Conservation (phyloP, 495 filamentous ascomycete genomes). For the Cairneyella variabilis region DNA sequence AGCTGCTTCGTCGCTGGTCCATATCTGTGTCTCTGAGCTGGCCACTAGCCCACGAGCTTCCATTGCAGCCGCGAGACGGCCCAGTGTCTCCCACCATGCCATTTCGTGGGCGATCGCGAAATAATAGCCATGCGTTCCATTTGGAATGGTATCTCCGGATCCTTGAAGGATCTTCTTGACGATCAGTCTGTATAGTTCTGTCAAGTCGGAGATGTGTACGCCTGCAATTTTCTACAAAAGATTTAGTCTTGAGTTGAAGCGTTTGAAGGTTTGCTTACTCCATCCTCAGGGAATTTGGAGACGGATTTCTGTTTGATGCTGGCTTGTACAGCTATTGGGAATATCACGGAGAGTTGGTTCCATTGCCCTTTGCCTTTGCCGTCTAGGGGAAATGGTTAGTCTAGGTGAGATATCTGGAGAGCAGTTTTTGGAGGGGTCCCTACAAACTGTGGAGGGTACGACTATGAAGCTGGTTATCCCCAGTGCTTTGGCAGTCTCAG, state of each 20-base stretch:
- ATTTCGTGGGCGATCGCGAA: slow-evolving; percentile 32
- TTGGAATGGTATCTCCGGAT: slow-evolving; percentile 30
- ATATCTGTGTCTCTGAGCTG: slow-evolving; percentile 28
- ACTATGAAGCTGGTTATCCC: slow-evolving; percentile 33
- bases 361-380: slow-evolving; percentile 34
- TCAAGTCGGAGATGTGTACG: slow-evolving; percentile 35
- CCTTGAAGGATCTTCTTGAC: slow-evolving; percentile 30
- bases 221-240: slow-evolving; percentile 26
- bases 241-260: slow-evolving; percentile 20
- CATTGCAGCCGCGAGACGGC: slow-evolving; percentile 30
- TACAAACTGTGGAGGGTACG: slow-evolving; percentile 30
- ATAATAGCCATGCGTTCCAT: slow-evolving; percentile 35
- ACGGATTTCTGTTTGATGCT: slow-evolving; percentile 33
- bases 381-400: slow-evolving; percentile 27
- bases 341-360: slow-evolving; percentile 34
- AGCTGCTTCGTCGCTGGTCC: slow-evolving; percentile 34
- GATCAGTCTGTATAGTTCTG: slow-evolving; percentile 30
- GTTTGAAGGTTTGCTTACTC: slow-evolving; percentile 27
- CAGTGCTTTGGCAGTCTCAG: slow-evolving; percentile 26
- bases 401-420: slow-evolving; percentile 9
- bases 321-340: slow-evolving; percentile 30
- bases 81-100: slow-evolving; percentile 33
- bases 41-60: slow-evolving; percentile 34
- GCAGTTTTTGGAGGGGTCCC: slow-evolving; percentile 16
- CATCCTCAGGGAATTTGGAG: slow-evolving; percentile 33